Evolutionary conservation across 768 basidiomycete genomes (phyloP).

Genomic region (Suillus variegatus): DNA sequence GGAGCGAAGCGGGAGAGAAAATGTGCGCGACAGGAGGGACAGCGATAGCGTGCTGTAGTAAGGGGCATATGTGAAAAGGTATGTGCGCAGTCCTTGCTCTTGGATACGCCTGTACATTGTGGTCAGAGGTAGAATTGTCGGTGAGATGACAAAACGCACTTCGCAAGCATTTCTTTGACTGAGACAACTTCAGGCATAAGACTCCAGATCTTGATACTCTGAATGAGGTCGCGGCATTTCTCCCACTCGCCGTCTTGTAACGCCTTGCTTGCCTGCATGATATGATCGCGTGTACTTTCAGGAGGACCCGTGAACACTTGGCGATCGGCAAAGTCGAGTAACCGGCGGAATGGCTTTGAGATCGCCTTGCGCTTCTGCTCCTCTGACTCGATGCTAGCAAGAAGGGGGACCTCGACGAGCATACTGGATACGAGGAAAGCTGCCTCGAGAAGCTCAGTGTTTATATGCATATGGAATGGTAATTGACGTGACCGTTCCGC

Average conservation of each 20-base stretch:
- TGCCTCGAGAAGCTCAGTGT: conserved; percentile 95
- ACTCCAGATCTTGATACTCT: conserved; percentile 97
- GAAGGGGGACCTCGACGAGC: conserved; percentile 94
- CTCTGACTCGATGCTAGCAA: conserved; percentile 93
- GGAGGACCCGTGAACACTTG: conserved; percentile 98
- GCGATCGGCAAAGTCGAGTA: conserved; percentile 95
- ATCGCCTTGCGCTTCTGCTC: conserved; percentile 91
- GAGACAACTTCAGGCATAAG: conserved; percentile 86
- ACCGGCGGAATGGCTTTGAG: conserved; percentile 94
- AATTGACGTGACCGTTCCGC: conserved; percentile 94
- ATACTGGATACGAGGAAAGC: conserved; percentile 98
- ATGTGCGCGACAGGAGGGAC: conserved; percentile 82
- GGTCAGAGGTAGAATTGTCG: neutral
- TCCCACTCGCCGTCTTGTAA: conserved; percentile 98
- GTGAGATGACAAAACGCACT: conserved; percentile 47
- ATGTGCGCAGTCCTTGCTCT: conserved; percentile 95
- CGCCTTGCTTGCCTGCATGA: conserved; percentile 98
- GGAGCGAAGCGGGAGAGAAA: conserved; percentile 75
- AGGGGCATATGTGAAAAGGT: conserved; percentile 88
- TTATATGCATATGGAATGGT: conserved; percentile 99
- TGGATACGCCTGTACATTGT: conserved; percentile 80
- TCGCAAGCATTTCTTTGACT: conserved; percentile 94
- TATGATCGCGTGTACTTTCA: conserved; percentile 98
- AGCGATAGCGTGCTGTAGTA: conserved; percentile 92
- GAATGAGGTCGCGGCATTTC: conserved; percentile 88